These are phyloP conservation scores for Volvox carteri DNA, from an alignment of 163 green algal species.

Conservation along the genomic window DNA sequence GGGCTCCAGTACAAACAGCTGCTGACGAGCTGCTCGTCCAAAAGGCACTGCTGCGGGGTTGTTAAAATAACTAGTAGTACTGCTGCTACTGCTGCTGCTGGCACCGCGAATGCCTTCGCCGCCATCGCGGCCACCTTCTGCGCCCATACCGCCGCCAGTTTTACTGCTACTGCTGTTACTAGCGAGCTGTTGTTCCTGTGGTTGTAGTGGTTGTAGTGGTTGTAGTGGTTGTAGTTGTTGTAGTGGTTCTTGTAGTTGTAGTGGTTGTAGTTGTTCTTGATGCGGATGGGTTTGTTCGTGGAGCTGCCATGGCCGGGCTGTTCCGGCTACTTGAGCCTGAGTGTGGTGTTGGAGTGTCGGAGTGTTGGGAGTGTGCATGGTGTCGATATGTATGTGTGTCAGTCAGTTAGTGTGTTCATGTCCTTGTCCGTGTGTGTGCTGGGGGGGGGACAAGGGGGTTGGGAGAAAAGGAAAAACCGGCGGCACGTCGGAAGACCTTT, in stretches of 20 bases:
- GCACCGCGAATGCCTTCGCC: not conserved
- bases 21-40: not conserved
- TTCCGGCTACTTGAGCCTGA: conserved; percentile 16
- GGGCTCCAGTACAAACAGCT: conserved; percentile 73
- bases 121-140: not conserved
- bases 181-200: too few species aligned
- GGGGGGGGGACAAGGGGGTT: too few species aligned
- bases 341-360: too few species aligned
- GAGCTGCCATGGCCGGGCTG: not conserved
- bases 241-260: too few species aligned
- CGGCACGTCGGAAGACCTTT: too few species aligned
- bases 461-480: too few species aligned
- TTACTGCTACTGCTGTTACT: conserved; percentile 17
- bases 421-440: too few species aligned
- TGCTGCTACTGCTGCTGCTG: not conserved
- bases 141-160: not conserved
- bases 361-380: too few species aligned
- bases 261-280: too few species aligned
- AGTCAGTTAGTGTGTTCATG: too few species aligned
- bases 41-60: not conserved
- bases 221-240: not conserved
- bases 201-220: not conserved
- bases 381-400: too few species aligned
- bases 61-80: not conserved
- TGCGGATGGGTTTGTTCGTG: too few species aligned